Evolutionary conservation across 106 monocot species (phyloP).

Genomic region (Dioscorea dumetorum): DNA sequence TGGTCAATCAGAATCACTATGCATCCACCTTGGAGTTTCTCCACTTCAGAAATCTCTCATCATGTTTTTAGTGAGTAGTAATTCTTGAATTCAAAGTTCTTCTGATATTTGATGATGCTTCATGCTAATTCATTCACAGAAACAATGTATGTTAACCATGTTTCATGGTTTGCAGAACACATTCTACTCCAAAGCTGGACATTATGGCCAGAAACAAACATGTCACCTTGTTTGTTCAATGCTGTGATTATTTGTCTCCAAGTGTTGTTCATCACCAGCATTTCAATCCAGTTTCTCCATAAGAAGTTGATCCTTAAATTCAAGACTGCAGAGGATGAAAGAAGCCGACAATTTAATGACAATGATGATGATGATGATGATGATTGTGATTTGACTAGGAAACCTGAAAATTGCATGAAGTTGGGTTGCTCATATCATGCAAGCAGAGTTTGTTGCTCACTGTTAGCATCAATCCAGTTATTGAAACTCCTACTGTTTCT

Average conservation of each 20-base stretch:
- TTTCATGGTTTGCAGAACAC: slow-evolving; percentile 23
- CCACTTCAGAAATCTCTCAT: too few relatives aligned
- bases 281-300: slow-evolving; percentile 29
- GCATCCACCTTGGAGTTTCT: too few relatives aligned
- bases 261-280: slow-evolving; percentile 30
- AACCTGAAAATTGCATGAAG: slow-evolving; percentile 7
- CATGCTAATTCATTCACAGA: too few relatives aligned
- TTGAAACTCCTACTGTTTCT: slow-evolving; percentile 26
- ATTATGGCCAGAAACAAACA: slow-evolving; percentile 28
- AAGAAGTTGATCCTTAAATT: slow-evolving; percentile 23
- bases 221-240: slow-evolving; percentile 37
- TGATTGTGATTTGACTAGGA: not conserved
- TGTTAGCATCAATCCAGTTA: slow-evolving; percentile 32
- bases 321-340: slow-evolving; percentile 2
- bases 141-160: not conserved
- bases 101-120: too few relatives aligned
- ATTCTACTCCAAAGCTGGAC: slow-evolving; percentile 18
- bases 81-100: too few relatives aligned
- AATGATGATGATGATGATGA: too few relatives aligned
- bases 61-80: too few relatives aligned
- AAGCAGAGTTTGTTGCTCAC: slow-evolving; percentile 51
- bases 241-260: slow-evolving; percentile 28
- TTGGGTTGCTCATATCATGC: slow-evolving; percentile 40
- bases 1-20: too few relatives aligned
- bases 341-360: not conserved